Conservation (phyloP, 2,329 filamentous ascomycete genomes). For the Paecilomyces sp. region DNA sequence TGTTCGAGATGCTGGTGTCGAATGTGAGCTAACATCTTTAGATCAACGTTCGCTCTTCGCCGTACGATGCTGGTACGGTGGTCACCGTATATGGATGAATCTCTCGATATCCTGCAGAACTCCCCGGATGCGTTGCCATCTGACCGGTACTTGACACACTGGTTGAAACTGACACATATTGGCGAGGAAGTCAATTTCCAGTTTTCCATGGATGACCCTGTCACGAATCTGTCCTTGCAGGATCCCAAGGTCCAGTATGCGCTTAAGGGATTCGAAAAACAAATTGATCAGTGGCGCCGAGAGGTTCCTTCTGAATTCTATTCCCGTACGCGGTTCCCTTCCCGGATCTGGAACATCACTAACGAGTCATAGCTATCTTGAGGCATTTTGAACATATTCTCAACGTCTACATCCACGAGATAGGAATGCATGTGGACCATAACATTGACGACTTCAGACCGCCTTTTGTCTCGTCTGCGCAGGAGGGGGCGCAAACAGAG, state of each 20-base stretch:
- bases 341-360: neutral
- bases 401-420: conserved; percentile 69
- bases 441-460: conserved; percentile 46
- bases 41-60: conserved; percentile 52
- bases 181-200: conserved; percentile 62
- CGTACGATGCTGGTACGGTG: conserved; percentile 54
- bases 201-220: conserved; percentile 60
- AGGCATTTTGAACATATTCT: conserved; percentile 58
- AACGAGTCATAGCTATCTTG: conserved; percentile 46
- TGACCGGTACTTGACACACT: conserved; percentile 50
- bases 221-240: conserved; percentile 45
- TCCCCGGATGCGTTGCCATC: conserved; percentile 51
- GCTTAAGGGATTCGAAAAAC: conserved; percentile 57
- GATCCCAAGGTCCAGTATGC: conserved; percentile 60
- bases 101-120: conserved; percentile 49
- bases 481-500: conserved; percentile 24
- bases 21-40: conserved; percentile 17
- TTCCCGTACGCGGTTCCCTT: conserved; percentile 44
- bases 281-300: conserved; percentile 54
- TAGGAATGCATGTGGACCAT: conserved; percentile 61
- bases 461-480: conserved; percentile 39
- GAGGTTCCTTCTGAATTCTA: conserved; percentile 48
- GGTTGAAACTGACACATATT: conserved; percentile 54
- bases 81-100: conserved; percentile 58
- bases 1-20: neutral